Conservation (phyloP, 2,329 filamentous ascomycete genomes). For the Mycogone perniciosa region DNA sequence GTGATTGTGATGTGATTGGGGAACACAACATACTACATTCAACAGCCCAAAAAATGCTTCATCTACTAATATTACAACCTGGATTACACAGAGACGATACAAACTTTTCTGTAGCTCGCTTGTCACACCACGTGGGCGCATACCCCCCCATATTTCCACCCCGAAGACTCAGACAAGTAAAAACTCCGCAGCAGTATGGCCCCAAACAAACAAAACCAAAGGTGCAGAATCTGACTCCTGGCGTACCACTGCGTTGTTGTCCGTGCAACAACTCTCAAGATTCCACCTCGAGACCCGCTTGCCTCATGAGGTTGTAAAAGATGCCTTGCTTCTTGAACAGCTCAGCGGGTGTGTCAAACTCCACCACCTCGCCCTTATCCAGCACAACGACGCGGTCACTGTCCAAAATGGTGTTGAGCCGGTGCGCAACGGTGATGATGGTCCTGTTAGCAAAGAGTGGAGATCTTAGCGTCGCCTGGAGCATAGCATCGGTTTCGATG, state of each 20-base stretch:
- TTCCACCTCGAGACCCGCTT: constrained; percentile 66
- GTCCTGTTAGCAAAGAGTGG: constrained; percentile 79
- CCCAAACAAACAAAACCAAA: not conserved
- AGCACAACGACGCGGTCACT: constrained; percentile 88
- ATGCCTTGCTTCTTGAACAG: constrained; percentile 68
- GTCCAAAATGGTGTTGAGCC: constrained; percentile 93
- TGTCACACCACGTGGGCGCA: no score
- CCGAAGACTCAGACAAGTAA: no score
- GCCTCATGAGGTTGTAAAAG: constrained; percentile 87
- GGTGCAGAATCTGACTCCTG: no score
- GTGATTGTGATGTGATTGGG: no score
- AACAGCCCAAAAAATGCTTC: no score
- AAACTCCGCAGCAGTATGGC: no score
- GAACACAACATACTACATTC: no score
- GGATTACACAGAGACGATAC: no score
- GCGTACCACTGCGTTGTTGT: no score
- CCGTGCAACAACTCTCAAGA: constrained; percentile 14
- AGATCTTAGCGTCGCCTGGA: constrained; percentile 57
- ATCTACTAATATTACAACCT: no score
- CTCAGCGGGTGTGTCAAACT: constrained; percentile 82
- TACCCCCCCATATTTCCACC: no score
- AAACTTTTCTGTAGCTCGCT: no score
- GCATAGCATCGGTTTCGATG: constrained; percentile 60
- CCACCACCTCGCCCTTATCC: constrained; percentile 80
- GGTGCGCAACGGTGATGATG: constrained; percentile 96